Evolutionary conservation across 2,329 filamentous ascomycete genomes (phyloP), one percentile per base, ranked within the genome.

Genomic region (Diaporthe citriasiana): DNA sequence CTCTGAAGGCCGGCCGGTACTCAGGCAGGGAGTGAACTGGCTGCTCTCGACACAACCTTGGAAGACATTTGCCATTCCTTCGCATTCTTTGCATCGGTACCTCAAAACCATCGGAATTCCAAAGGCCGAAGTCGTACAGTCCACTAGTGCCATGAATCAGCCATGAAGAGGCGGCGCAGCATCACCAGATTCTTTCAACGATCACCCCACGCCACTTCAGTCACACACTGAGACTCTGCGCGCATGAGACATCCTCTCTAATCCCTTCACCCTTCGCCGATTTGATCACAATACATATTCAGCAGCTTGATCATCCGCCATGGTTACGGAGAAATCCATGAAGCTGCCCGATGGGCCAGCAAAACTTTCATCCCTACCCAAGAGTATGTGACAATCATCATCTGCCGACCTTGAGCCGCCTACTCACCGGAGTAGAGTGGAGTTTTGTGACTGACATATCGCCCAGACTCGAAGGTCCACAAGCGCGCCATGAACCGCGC

Each of bases 401-500:
- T 13, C 45, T 38, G n/a, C 63, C 19, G 45, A 30, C 33, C 40
- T 63, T 7, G 59, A 22, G 19, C 10, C 9, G 27, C 7, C 40
- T 15, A 9, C 30, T 9, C 9, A 4, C 40, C 25, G 33, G 40
- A 12, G 15, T 12, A 30, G 38, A 45, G 38, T 33, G n/a, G 40
- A 56, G 47, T n/a, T 13, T n/a, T 40, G 38, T 70, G 53, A 76
- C 77, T 79, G 73, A 80, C 72, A 38, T 19, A 50, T 25, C 15
- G 22, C 27, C 33, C 75, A 90, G 88, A 87, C 76, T 81, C 83
- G 72, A 87, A 82, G 66, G 78, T 90, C 76, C 85, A 85, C 69
- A 89, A 88, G 78, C 86, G 87, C 12, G 86, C 88, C 6, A 81
- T 87, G 55, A 80, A 81, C 76, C 80, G 84, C 75, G 15, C 83